phyloP scores from a whole-genome alignment of 169 alveolate species.

The Cardiosporidium cionae region DNA sequence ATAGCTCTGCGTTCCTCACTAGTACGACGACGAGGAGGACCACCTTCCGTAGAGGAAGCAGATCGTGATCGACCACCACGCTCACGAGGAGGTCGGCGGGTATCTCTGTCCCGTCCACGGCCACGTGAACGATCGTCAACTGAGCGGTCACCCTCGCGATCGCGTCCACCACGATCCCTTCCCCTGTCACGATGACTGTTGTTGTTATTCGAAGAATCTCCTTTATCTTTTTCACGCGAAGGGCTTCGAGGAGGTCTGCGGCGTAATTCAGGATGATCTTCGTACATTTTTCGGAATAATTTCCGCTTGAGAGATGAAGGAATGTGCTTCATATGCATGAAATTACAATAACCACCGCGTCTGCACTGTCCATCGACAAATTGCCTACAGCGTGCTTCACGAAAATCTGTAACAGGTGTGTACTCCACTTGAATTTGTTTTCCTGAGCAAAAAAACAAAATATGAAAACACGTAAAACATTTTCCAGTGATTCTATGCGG shows the following conservation, averaged over 20 bases:
- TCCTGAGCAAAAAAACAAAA: constrained; percentile 76
- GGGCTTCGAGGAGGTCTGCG: constrained; percentile 51
- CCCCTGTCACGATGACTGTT: constrained; percentile 2
- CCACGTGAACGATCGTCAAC: background rate
- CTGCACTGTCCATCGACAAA: constrained; percentile 96
- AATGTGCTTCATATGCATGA: constrained; percentile 96
- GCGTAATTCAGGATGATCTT: constrained; percentile 92
- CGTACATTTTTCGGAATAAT: constrained; percentile 89
- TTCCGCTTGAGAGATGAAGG: constrained; percentile 84
- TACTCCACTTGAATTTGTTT: constrained; percentile 86
- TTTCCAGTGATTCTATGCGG: too few relatives aligned
- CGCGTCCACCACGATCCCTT: background rate
- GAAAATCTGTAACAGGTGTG: constrained; percentile 98
- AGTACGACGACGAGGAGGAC: constrained; percentile 29
- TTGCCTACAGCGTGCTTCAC: constrained; percentile 94
- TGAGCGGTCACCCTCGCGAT: background rate
- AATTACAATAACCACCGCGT: constrained; percentile 89
- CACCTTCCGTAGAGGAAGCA: background rate
- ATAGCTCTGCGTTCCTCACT: constrained; percentile 44
- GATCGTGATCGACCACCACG: background rate
- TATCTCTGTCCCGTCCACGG: background rate
- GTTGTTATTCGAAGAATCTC: constrained; percentile 23
- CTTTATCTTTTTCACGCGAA: constrained; percentile 40
- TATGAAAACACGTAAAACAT: too few relatives aligned
- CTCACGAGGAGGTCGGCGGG: background rate